Evolutionary conservation across 768 basidiomycete genomes (phyloP), one percentile per base, ranked within the genome.

Genomic region (Amanita inopinata): DNA sequence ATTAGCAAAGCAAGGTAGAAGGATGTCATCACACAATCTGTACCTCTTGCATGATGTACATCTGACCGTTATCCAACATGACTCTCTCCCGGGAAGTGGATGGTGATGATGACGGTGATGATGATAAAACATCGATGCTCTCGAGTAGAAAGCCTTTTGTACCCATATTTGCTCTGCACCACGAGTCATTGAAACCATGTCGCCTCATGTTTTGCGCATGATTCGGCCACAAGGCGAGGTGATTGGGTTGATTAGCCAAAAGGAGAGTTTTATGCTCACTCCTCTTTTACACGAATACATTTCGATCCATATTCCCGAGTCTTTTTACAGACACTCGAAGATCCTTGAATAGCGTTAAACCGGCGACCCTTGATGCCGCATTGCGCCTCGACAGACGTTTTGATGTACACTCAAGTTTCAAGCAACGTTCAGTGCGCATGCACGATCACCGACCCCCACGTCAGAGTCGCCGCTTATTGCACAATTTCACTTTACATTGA

Each of bases 141-240:
- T 42, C 15, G 40, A 24, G 34, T 14, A 36, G 11, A 11, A 10
- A 10, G 33, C 23, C 41, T 27, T 43, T 27, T 35, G 30, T 41
- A 41, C 40, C 40, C 20, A 23, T 33, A n/a, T 14, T 27, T 18
- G 33, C 33, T 9, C 32, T 33, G 18, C 2, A 35, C 24, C 27
- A 34, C 33, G 41, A 22, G 34, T 37, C n/a, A 33, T 18, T 28
- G 19, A 27, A 7, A 6, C n/a, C 33, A 36, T 24, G 33, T 36
- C 19, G 11, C 57, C 57, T 56, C 57, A 44, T 59, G 57, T 36
- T 46, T 45, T 44, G 49, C 49, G 51, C 55, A 54, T 55, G 55
- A 52, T 45, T 46, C 38, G 22, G 49, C 55, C 55, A 53, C 48
- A 48, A 51, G 52, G 56, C 47, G 2, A 39, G 25, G 24, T 22